phyloP scores from a whole-genome alignment of 2,329 filamentous ascomycete genomes.

The Aspergillus sp. region DNA sequence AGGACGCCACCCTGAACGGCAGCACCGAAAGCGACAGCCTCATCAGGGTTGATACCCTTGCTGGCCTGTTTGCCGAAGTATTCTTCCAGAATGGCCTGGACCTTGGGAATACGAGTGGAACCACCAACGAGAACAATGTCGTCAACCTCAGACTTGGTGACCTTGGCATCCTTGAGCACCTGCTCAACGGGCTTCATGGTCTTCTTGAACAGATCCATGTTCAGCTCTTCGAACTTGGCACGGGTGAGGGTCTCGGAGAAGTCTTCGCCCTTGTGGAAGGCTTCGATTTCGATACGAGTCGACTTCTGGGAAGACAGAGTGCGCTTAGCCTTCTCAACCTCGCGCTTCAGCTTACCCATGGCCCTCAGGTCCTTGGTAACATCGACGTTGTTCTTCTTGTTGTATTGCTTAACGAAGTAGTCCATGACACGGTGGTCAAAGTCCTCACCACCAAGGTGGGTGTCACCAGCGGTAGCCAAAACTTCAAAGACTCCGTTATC shows the following conservation, averaged over 20 bases:
- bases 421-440: conserved; percentile 98
- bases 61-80: conserved; percentile 98
- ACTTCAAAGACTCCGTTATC: conserved; percentile 94
- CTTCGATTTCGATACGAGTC: conserved; percentile 92
- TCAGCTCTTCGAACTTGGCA: conserved; percentile 99
- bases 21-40: conserved; percentile 96
- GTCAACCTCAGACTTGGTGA: conserved; percentile 91
- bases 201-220: conserved; percentile 99
- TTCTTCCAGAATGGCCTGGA: conserved; percentile 90
- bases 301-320: conserved; percentile 93
- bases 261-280: conserved; percentile 94
- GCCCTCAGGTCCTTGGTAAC: conserved; percentile 93
- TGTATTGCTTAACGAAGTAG: conserved; percentile 95
- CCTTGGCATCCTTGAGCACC: conserved; percentile 96
- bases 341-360: conserved; percentile 99
- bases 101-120: conserved; percentile 99
- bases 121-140: conserved; percentile 98
- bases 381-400: conserved; percentile 95
- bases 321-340: conserved; percentile 99
- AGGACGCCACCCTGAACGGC: conserved; percentile 96
- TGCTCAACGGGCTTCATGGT: conserved; percentile 98
- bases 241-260: conserved; percentile 98
- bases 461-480: conserved; percentile 91
- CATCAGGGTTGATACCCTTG: conserved; percentile 99
- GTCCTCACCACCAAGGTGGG: conserved; percentile 96